Evolutionary conservation across 345 rosid genomes (phyloP).

Genomic region (Aethionema arabicum): DNA sequence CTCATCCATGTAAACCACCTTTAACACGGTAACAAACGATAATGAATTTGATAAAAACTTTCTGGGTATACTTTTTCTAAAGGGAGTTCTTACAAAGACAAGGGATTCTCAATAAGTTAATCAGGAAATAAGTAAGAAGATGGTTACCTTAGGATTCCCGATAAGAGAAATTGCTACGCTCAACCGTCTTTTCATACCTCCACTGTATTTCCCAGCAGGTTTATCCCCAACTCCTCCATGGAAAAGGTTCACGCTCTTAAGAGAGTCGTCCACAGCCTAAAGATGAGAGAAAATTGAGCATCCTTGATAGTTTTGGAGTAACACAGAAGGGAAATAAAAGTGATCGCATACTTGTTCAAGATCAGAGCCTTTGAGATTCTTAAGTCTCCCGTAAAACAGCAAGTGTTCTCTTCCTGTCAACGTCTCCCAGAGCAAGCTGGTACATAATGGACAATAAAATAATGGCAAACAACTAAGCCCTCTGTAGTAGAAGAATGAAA

Average conservation of each 20-base stretch:
- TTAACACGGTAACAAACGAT: neutral
- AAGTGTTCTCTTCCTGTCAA: slow-evolving; percentile 92
- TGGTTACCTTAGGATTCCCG: slow-evolving; percentile 80
- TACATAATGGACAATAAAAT: slow-evolving; percentile 24
- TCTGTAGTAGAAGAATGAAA: neutral
- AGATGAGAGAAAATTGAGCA: neutral
- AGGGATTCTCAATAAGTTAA: neutral
- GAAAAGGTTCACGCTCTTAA: slow-evolving; percentile 66
- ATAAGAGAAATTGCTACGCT: slow-evolving; percentile 96
- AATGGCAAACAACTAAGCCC: neutral
- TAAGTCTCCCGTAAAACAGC: slow-evolving; percentile 90
- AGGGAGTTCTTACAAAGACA: neutral
- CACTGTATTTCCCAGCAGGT: slow-evolving; percentile 86
- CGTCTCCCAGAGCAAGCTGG: slow-evolving; percentile 92
- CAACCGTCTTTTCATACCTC: slow-evolving; percentile 98
- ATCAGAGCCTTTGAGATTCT: slow-evolving; percentile 78
- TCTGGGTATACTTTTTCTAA: too few species aligned
- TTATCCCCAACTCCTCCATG: slow-evolving; percentile 87
- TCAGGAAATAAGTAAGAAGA: neutral
- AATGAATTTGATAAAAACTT: neutral
- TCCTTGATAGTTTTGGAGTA: slow-evolving; percentile 5
- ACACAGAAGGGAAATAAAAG: slow-evolving; percentile 10
- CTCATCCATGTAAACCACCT: slow-evolving; percentile 99
- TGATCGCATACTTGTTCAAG: slow-evolving; percentile 53
- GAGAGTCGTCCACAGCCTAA: slow-evolving; percentile 96